Evolutionary conservation across 192 early-diverging fungal species (phyloP).

Genomic region (Coemansia sp.): DNA sequence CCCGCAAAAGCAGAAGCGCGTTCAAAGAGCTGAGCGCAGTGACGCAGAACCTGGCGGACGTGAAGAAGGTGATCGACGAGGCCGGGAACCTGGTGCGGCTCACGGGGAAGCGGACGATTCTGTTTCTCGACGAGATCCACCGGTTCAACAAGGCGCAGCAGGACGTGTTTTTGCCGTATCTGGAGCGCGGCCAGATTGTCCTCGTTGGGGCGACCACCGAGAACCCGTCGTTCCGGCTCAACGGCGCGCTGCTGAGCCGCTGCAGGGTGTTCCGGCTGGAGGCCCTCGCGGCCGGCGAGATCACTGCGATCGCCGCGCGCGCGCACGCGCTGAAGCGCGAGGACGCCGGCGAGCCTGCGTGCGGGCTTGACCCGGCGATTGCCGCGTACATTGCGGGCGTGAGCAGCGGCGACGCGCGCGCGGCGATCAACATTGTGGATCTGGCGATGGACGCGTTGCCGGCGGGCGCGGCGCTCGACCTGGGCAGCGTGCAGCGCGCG

Average conservation of each 20-base stretch:
- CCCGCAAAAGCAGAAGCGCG: constrained; percentile 24
- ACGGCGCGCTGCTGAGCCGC: constrained; percentile 74
- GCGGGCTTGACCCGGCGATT: constrained; percentile 40
- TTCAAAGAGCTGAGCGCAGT: constrained; percentile 56
- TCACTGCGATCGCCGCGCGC: constrained; percentile 61
- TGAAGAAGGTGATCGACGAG: constrained; percentile 69
- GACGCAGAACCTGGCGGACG: constrained; percentile 59
- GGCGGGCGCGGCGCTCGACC: constrained; percentile 22
- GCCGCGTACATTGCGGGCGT: constrained; percentile 55
- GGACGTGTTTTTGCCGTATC: constrained; percentile 75
- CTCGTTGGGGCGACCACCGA: constrained; percentile 79
- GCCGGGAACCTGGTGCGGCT: constrained; percentile 58
- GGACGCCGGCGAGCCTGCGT: constrained; percentile 15
- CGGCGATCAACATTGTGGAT: constrained; percentile 33
- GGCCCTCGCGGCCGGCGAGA: constrained; percentile 58
- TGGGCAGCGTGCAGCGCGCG: constrained; percentile 62
- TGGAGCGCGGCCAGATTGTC: constrained; percentile 72
- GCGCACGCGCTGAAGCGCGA: constrained; percentile 58
- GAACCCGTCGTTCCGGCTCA: constrained; percentile 83
- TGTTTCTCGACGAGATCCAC: constrained; percentile 91
- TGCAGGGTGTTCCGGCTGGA: constrained; percentile 76
- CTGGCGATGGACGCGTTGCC: constrained; percentile 32
- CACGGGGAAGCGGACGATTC: constrained; percentile 61
- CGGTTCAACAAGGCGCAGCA: constrained; percentile 89
- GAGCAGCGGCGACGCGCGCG: constrained; percentile 74